Percentiles rank a stretch among this genome's conserved stretches.
phyloP scores from a whole-genome alignment of 208 protist species.

The Leishmania lainsoni region DNA sequence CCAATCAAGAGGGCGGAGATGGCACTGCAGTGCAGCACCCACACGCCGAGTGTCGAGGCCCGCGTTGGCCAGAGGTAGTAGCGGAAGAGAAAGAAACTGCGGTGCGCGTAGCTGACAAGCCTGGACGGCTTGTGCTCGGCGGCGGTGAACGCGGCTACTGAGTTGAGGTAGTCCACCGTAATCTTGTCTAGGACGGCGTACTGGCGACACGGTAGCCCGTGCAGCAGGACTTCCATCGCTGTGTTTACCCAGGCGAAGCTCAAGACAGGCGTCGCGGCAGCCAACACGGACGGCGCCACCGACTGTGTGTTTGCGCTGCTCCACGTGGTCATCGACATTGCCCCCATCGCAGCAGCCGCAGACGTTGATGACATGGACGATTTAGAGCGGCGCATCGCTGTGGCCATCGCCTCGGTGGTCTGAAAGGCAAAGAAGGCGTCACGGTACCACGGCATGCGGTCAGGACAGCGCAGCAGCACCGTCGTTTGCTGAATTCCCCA shows the following conservation, averaged over 20 bases:
- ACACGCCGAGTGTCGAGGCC: constrained; percentile 53
- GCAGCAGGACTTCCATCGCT: constrained; percentile 40
- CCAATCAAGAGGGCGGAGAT: constrained; percentile 23
- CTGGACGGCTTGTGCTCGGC: neutral
- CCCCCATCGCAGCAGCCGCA: neutral
- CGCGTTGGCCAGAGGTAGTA: constrained; percentile 56
- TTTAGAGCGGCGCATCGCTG: neutral
- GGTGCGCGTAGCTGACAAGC: constrained; percentile 18
- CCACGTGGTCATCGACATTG: neutral
- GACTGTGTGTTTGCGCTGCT: neutral
- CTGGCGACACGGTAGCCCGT: constrained; percentile 63
- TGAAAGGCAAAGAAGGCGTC: constrained; percentile 34
- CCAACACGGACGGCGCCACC: neutral
- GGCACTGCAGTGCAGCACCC: constrained; percentile 60
- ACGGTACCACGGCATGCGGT: constrained; percentile 30
- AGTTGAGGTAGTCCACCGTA: constrained; percentile 11
- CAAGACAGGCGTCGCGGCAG: constrained; percentile 16
- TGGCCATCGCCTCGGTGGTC: constrained; percentile 9
- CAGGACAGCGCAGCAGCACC: constrained; percentile 23
- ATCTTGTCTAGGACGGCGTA: constrained; percentile 17
- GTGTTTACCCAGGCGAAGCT: constrained; percentile 44
- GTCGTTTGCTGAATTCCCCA: constrained; percentile 54
- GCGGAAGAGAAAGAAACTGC: constrained; percentile 26
- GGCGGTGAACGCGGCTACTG: neutral
- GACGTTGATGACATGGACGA: neutral